Evolutionary conservation across 441 rosid species (phyloP).

Genomic region (Manihot esculenta): DNA sequence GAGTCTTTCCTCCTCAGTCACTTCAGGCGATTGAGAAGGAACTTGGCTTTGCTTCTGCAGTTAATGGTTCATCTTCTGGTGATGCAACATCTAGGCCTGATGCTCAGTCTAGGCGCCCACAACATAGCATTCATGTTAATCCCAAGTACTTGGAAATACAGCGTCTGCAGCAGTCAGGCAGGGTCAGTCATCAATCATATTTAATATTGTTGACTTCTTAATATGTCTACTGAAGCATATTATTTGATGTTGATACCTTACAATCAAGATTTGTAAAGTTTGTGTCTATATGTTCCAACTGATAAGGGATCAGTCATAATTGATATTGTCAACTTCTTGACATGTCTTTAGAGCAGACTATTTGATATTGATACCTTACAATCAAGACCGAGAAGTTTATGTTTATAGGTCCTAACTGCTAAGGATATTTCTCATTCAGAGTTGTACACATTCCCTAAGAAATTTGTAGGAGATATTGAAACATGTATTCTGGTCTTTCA

Average conservation of each 20-base stretch:
- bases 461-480: neutral
- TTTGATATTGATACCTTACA: neutral
- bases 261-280: neutral
- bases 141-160: conserved; percentile 96
- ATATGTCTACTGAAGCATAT: neutral
- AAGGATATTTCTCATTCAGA: neutral
- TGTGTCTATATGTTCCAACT: neutral
- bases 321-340: conserved; percentile 7
- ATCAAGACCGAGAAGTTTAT: neutral
- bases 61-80: conserved; percentile 67
- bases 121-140: conserved; percentile 93
- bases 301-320: neutral
- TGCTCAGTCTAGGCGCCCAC: conserved; percentile 68
- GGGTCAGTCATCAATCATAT: conserved; percentile 49
- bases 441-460: neutral
- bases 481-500: neutral
- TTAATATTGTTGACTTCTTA: conserved; percentile 7
- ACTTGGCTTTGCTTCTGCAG: conserved; percentile 71
- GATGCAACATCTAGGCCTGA: conserved; percentile 59
- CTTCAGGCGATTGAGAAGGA: conserved; percentile 91
- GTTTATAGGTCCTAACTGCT: neutral
- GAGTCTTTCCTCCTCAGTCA: conserved; percentile 77
- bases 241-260: neutral
- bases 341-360: neutral
- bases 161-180: conserved; percentile 81